These are phyloP conservation scores for Truncatella angustata DNA, from an alignment of 2,329 filamentous ascomycete genomes.

Conservation along the genomic window DNA sequence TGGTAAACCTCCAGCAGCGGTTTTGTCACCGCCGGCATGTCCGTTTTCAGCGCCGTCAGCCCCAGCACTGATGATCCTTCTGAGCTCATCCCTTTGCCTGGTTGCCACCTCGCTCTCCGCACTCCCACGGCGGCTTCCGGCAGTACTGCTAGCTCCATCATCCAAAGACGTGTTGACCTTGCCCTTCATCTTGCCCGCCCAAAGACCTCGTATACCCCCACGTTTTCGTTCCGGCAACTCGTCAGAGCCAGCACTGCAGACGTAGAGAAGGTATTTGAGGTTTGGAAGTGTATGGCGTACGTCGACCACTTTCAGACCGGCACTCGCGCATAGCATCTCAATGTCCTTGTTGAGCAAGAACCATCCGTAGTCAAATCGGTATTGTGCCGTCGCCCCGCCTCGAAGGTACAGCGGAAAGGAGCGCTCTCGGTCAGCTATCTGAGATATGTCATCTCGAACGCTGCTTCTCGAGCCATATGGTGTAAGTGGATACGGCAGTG, in stretches of 20 bases:
- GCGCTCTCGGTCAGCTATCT: conserved; percentile 44
- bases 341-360: conserved; percentile 98
- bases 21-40: background rate
- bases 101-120: conserved; percentile 29
- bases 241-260: conserved; percentile 75
- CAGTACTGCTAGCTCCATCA: conserved; percentile 38
- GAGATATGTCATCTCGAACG: conserved; percentile 63
- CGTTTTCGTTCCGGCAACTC: conserved; percentile 61
- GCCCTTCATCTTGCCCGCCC: conserved; percentile 46
- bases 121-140: conserved; percentile 30
- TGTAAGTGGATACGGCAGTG: conserved; percentile 77
- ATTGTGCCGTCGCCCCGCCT: conserved; percentile 67
- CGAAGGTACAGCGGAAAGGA: conserved; percentile 78
- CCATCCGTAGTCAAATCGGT: conserved; percentile 93
- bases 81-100: conserved; percentile 41
- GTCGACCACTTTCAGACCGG: conserved; percentile 79
- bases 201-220: conserved; percentile 59
- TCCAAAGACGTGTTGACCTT: conserved; percentile 24
- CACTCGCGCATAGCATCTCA: conserved; percentile 62
- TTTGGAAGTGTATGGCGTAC: conserved; percentile 92
- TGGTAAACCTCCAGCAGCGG: conserved; percentile 28
- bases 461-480: conserved; percentile 68
- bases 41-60: conserved; percentile 17
- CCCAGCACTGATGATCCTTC: conserved; percentile 31
- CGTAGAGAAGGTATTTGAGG: conserved; percentile 86